These are phyloP conservation scores for Chrysanthemum seticuspe DNA, from an alignment of 129 eudicot genomes.

Conservation along the genomic window DNA sequence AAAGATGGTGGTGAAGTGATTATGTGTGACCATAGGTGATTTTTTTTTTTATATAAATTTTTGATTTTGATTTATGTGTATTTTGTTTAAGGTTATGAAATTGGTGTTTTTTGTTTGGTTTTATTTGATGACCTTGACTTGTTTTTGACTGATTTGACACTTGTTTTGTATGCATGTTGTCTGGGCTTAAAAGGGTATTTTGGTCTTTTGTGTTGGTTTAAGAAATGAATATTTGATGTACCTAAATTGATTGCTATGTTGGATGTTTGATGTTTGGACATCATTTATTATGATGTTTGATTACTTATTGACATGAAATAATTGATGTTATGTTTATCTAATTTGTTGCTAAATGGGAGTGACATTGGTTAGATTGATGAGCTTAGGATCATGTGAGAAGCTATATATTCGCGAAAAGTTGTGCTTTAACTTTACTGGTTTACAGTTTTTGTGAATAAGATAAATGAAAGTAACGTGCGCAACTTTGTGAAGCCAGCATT, in stretches of 20 bases:
- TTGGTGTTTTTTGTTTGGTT: too few species aligned
- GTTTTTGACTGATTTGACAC: conserved; percentile 3
- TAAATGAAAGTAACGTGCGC: too few species aligned
- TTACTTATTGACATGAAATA: neutral
- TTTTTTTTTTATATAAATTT: neutral
- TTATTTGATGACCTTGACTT: neutral
- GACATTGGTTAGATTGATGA: too few species aligned
- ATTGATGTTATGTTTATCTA: neutral
- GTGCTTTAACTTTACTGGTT: too few species aligned
- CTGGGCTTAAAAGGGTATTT: conserved; percentile 26
- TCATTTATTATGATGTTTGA: neutral
- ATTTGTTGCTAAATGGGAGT: too few species aligned
- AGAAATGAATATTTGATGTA: conserved; percentile 6
- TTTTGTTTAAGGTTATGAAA: too few species aligned
- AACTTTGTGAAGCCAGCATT: too few species aligned
- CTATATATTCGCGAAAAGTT: too few species aligned
- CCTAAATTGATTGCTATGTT: neutral
- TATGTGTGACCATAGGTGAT: conserved; percentile 72
- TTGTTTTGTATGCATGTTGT: conserved; percentile 19
- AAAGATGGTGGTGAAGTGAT: conserved; percentile 74
- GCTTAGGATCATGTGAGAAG: too few species aligned
- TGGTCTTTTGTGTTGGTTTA: conserved; percentile 21
- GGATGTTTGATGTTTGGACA: conserved; percentile 1
- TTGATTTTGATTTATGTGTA: too few species aligned
- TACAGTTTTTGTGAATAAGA: too few species aligned